Evolutionary conservation across 73 alveolate genomes (phyloP), one percentile per base, ranked within the genome.

Genomic region (Effrenium voratum): DNA sequence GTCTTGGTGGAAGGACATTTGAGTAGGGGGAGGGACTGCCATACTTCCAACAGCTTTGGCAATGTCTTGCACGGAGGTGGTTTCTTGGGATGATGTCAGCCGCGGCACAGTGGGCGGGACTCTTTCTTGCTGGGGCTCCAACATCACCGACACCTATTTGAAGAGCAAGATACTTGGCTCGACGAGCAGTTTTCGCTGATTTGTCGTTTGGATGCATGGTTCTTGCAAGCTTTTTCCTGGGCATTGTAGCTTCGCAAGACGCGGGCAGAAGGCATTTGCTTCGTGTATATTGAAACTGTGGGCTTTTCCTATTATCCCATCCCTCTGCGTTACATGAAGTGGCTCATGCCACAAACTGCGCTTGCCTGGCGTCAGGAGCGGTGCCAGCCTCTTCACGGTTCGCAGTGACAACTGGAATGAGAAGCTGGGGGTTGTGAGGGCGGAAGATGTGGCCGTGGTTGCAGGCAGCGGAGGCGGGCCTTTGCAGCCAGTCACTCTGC

Each of bases 71-170:
- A 55, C 10, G 22, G 50, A 90, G 96, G 96, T 90, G 55, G 96
- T 90, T 52, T 90, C 96, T 3, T 90, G 96, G 96, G 96, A 90
- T 38, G 96, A 90, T 45, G 96, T 90, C 43, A 90, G 96, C 41
- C 96, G 96, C 46, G 96, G 96, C 32, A 90, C 96, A 19, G 96
- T 68, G 0, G 96, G 87, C 46, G 96, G 96, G 75, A 66, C 96
- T 41, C 28, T 90, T 28, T 90, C 96, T 26, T 90, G 87, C 75
- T 90, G 96, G 96, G 96, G 96, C 13, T 86, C 96, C 38, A 90
- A 90, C 96, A 68, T 90, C 76, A 90, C 96, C 24, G 96, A 90
- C 75, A 90, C 96, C 50, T 90, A 68, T 55, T 38, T 90, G 55
- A 90, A 90, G 79, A 90, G 96, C 87, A 90, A 90, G 96, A 26